phyloP scores from a whole-genome alignment of 176 grass and related monocot genomes.

The Oryza meridionalis region DNA sequence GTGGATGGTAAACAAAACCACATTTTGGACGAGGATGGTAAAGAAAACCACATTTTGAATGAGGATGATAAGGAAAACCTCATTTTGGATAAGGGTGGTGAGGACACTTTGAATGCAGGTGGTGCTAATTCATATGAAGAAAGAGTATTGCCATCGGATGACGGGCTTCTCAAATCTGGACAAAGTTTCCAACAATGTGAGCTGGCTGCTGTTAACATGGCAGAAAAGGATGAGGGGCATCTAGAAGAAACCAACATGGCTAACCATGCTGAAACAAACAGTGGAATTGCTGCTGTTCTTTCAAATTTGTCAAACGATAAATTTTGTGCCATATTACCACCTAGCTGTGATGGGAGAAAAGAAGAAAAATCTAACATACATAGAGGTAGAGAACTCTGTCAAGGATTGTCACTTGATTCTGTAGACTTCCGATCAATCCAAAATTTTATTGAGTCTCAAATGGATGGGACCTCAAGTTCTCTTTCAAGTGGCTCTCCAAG shows the following conservation, averaged over 20 bases:
- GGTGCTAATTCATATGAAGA: constrained; percentile 60
- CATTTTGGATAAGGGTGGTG: not conserved
- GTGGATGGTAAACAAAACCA: not conserved
- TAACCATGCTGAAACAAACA: constrained; percentile 16
- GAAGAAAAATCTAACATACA: constrained; percentile 43
- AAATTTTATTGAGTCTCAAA: constrained; percentile 53
- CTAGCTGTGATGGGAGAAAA: constrained; percentile 47
- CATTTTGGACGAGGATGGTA: constrained; percentile 16
- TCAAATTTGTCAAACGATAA: constrained; percentile 53
- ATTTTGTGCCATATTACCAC: not conserved
- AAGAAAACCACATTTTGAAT: not conserved
- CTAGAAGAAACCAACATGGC: constrained; percentile 14
- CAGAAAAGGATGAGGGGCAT: constrained; percentile 45
- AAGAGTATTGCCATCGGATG: constrained; percentile 57
- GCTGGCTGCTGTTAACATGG: not conserved
- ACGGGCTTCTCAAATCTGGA: constrained; percentile 1
- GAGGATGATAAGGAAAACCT: constrained; percentile 22
- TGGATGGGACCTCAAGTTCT: constrained; percentile 52
- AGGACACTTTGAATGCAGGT: constrained; percentile 17
- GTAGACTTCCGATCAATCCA: constrained; percentile 59
- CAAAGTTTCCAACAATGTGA: constrained; percentile 21
- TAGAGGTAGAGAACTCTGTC: constrained; percentile 32
- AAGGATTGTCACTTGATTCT: constrained; percentile 64
- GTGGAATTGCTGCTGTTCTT: constrained; percentile 14
- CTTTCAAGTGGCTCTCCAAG: constrained; percentile 43